Evolutionary conservation across 1,139 yeast species (phyloP).

Genomic region (Arxiozyma slooffiae): DNA sequence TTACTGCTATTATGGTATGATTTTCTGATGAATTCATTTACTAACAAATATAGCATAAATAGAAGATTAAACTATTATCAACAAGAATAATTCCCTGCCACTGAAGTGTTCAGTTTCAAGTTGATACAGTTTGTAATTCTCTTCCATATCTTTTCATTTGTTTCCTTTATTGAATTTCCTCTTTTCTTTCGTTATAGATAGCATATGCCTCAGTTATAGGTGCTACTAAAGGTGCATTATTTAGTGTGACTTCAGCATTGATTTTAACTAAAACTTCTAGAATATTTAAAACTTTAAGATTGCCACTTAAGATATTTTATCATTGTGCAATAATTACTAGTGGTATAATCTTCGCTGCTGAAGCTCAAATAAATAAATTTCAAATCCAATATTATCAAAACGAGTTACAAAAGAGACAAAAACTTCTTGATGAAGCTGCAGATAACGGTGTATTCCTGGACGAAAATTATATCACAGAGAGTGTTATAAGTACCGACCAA

Average conservation of each 20-base stretch:
- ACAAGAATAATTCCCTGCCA: background rate
- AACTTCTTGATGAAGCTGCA: slow-evolving; percentile 35
- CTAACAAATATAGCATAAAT: slow-evolving; percentile 1
- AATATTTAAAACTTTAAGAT: slow-evolving; percentile 31
- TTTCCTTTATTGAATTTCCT: background rate
- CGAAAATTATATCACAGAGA: slow-evolving; percentile 19
- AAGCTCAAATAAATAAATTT: slow-evolving; percentile 31
- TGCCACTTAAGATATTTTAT: slow-evolving; percentile 34
- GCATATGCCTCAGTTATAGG: slow-evolving; percentile 32
- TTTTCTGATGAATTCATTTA: background rate
- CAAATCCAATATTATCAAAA: slow-evolving; percentile 27
- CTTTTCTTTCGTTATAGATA: slow-evolving; percentile 14
- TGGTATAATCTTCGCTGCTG: slow-evolving; percentile 35
- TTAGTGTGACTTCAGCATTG: slow-evolving; percentile 30
- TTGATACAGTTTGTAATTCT: background rate
- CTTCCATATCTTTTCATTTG: background rate
- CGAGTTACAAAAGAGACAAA: slow-evolving; percentile 29
- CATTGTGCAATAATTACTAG: slow-evolving; percentile 34
- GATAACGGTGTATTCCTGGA: slow-evolving; percentile 36
- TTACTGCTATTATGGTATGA: too few relatives aligned
- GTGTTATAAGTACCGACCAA: slow-evolving; percentile 12
- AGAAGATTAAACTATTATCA: background rate
- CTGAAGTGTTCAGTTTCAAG: background rate
- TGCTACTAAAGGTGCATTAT: slow-evolving; percentile 33
- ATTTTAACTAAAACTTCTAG: slow-evolving; percentile 29